These are phyloP conservation scores for Skeletonema grethae DNA, from an alignment of 108 stramenopile species.

Conservation along the genomic window DNA sequence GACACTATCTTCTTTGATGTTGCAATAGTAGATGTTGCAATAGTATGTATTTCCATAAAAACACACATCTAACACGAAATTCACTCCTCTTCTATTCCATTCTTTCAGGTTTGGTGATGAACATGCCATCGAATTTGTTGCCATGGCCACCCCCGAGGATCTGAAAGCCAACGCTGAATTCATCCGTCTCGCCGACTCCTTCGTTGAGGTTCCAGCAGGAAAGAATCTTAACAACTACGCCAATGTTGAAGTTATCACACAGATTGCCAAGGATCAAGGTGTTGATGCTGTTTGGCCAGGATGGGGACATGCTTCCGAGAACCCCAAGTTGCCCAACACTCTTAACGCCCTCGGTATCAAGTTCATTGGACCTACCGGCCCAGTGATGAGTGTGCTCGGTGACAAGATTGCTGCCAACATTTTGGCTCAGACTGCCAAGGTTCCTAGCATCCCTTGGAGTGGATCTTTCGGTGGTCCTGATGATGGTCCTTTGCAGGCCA, in stretches of 20 bases:
- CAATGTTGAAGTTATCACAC: constrained; percentile 89
- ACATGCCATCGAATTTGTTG: constrained; percentile 93
- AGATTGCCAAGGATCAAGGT: constrained; percentile 80
- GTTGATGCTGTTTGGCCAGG: constrained; percentile 97
- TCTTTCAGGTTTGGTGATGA: constrained; percentile 89
- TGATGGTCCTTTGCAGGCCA: constrained; percentile 91
- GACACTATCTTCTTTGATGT: not conserved
- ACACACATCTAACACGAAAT: not conserved
- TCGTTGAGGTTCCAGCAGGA: constrained; percentile 92
- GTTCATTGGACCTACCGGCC: constrained; percentile 93
- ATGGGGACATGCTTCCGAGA: constrained; percentile 96
- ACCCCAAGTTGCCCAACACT: constrained; percentile 84
- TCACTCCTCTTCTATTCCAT: not conserved
- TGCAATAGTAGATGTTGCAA: not conserved
- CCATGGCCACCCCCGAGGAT: constrained; percentile 98
- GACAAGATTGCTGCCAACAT: constrained; percentile 97
- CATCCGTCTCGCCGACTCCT: constrained; percentile 93
- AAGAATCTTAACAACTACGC: constrained; percentile 94
- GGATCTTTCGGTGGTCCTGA: constrained; percentile 89
- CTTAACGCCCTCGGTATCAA: constrained; percentile 79
- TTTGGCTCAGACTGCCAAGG: constrained; percentile 93
- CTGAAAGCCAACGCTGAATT: constrained; percentile 98
- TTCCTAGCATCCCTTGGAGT: constrained; percentile 97
- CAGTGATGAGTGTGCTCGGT: constrained; percentile 94
- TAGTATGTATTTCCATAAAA: no score